A percentile compares a stretch with the other conserved stretches of the same genome.
These are phyloP conservation scores for Backusella sp. DNA, from an alignment of 192 early-diverging fungal genomes.

Conservation along the genomic window DNA sequence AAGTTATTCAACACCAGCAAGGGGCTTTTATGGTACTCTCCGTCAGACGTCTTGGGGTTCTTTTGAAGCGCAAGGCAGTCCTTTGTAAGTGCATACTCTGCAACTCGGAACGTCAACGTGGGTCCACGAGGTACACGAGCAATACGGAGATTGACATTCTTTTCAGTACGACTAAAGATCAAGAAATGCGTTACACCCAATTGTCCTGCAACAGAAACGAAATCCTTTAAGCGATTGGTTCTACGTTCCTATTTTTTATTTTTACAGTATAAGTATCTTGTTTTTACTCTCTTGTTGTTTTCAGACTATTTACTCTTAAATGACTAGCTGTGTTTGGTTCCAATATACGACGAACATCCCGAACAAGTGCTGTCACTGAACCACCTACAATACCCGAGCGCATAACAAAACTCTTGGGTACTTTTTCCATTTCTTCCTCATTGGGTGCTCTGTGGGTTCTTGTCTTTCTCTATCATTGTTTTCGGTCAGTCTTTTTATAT, in stretches of 20 bases:
- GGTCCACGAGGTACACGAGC: conserved; percentile 88
- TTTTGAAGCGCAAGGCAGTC: conserved; percentile 83
- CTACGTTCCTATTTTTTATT: conserved; percentile 65
- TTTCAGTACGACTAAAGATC: conserved; percentile 84
- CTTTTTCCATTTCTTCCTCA: conserved; percentile 48
- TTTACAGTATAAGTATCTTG: too few species aligned
- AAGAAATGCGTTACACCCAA: conserved; percentile 87
- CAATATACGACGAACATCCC: conserved; percentile 84
- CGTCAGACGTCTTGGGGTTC: conserved; percentile 71
- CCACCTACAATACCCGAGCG: conserved; percentile 81
- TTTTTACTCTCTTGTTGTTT: background rate
- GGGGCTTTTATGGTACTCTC: conserved; percentile 77
- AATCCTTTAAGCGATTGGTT: conserved; percentile 92
- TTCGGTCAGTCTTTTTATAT: background rate
- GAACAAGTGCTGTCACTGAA: conserved; percentile 75
- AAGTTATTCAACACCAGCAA: conserved; percentile 86
- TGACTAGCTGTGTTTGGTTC: conserved; percentile 93
- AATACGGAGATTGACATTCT: conserved; percentile 82
- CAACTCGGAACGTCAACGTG: conserved; percentile 85
- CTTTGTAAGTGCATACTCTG: conserved; percentile 74
- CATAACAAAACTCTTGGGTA: conserved; percentile 90
- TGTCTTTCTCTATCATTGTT: conserved; percentile 36
- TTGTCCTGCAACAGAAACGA: conserved; percentile 81
- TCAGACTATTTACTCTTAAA: conserved; percentile 60
- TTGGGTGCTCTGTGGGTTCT: conserved; percentile 40